These are phyloP conservation scores for Trypanosoma lewisi DNA, from an alignment of 208 protist species.

Conservation along the genomic window DNA sequence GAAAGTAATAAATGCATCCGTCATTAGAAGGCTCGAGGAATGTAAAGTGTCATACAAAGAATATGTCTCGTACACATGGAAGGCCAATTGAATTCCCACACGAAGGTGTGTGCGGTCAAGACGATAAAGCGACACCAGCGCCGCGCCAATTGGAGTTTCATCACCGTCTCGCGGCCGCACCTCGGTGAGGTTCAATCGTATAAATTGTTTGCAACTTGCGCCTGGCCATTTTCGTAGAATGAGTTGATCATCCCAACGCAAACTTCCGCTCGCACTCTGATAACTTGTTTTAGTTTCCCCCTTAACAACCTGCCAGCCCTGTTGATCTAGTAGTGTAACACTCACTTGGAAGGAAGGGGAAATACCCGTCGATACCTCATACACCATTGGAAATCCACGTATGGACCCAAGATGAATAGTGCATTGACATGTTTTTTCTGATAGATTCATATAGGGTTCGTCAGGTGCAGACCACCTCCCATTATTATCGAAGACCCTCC, in stretches of 20 bases:
- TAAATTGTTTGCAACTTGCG: slow-evolving; percentile 72
- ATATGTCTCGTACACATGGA: slow-evolving; percentile 91
- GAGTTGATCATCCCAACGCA: slow-evolving; percentile 81
- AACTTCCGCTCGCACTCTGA: slow-evolving; percentile 81
- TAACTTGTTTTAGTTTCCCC: slow-evolving; percentile 84
- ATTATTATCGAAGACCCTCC: background rate
- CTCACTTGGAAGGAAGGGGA: slow-evolving; percentile 85
- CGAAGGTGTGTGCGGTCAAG: slow-evolving; percentile 60
- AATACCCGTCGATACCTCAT: slow-evolving; percentile 63
- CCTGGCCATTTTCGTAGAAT: slow-evolving; percentile 86
- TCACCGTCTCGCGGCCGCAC: slow-evolving; percentile 79
- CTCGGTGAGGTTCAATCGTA: slow-evolving; percentile 87
- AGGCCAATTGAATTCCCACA: slow-evolving; percentile 72
- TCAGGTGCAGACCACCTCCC: slow-evolving; percentile 17
- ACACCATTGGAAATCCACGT: slow-evolving; percentile 85
- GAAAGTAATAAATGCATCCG: slow-evolving; percentile 77
- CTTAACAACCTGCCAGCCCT: slow-evolving; percentile 76
- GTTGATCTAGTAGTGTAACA: slow-evolving; percentile 80
- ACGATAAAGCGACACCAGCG: slow-evolving; percentile 71
- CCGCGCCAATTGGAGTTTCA: slow-evolving; percentile 82
- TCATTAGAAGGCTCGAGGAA: slow-evolving; percentile 83
- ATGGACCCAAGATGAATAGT: slow-evolving; percentile 77
- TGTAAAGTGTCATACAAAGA: slow-evolving; percentile 85
- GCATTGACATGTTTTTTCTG: slow-evolving; percentile 81
- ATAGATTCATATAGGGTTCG: slow-evolving; percentile 70